These are phyloP conservation scores for Nadsonia commutata DNA, from an alignment of 1,139 yeast species.

Conservation along the genomic window DNA sequence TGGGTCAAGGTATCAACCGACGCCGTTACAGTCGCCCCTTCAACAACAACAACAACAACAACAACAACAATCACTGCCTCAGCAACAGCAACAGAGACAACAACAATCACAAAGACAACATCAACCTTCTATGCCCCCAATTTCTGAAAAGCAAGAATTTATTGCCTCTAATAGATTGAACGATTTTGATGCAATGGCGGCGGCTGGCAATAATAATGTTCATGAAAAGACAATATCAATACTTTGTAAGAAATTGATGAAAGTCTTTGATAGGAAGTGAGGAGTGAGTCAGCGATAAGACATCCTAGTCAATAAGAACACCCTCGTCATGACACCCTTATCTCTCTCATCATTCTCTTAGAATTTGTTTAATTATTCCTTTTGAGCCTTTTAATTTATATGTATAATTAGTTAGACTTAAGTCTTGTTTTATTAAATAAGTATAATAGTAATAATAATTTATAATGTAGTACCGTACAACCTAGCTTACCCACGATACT, in stretches of 20 bases:
- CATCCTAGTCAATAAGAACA: too few species aligned
- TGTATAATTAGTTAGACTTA: neutral
- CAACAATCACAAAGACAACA: neutral
- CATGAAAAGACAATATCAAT: neutral
- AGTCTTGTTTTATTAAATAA: neutral
- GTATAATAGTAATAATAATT: neutral
- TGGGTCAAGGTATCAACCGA: too few species aligned
- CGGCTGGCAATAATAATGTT: neutral
- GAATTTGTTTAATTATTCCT: neutral
- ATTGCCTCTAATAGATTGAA: too few species aligned
- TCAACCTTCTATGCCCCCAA: neutral
- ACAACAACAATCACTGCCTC: neutral
- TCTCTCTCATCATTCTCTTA: neutral
- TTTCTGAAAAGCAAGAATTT: neutral
- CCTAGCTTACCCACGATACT: too few species aligned
- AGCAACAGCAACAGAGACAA: constrained; percentile 1
- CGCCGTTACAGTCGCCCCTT: too few species aligned
- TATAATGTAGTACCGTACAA: too few species aligned
- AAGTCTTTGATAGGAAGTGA: neutral
- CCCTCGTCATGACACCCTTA: too few species aligned
- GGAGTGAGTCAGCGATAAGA: too few species aligned
- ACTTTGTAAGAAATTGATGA: neutral
- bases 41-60: constrained; percentile 8
- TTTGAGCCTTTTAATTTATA: neutral
- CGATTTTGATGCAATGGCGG: too few species aligned